phyloP scores from a whole-genome alignment of 306 rosid species.

The Cucumis melo region DNA sequence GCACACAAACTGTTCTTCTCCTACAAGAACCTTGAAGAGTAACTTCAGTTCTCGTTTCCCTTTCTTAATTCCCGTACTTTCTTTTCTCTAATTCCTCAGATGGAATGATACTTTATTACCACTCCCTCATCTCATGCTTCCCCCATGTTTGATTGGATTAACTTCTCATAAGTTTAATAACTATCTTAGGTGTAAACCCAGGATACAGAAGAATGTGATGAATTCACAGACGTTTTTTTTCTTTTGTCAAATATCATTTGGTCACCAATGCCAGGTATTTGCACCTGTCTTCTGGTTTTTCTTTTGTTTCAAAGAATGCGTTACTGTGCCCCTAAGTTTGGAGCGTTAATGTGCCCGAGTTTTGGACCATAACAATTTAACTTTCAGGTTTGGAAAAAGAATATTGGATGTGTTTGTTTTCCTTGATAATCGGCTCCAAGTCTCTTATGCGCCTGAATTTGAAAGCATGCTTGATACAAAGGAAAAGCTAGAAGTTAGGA shows the following conservation, averaged over 20 bases:
- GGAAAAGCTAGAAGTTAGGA: conserved; percentile 76
- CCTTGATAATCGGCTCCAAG: conserved; percentile 58
- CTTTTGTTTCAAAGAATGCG: not conserved
- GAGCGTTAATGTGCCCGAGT: too few relatives aligned
- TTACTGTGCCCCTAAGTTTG: not conserved
- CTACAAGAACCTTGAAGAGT: conserved; percentile 77
- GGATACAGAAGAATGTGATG: conserved; percentile 91
- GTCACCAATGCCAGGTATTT: conserved; percentile 69
- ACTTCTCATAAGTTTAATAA: not conserved
- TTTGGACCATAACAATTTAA: not conserved
- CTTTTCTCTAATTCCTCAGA: not conserved
- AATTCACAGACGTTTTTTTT: conserved; percentile 72
- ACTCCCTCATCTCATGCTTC: not conserved
- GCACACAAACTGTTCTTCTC: conserved; percentile 52
- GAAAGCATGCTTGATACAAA: conserved; percentile 56
- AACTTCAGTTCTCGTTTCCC: conserved; percentile 6
- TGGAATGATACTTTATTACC: not conserved
- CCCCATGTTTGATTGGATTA: not conserved
- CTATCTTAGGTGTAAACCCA: conserved; percentile 52
- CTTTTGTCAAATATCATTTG: conserved; percentile 55
- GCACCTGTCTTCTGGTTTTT: not conserved
- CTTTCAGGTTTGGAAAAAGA: conserved; percentile 74
- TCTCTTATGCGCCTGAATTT: conserved; percentile 71
- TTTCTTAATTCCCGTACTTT: not conserved
- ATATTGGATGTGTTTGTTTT: conserved; percentile 71